Evolutionary conservation across 148 eudicot genomes (phyloP), one percentile per base, ranked within the genome.

Genomic region (Suaeda aralocaspica): DNA sequence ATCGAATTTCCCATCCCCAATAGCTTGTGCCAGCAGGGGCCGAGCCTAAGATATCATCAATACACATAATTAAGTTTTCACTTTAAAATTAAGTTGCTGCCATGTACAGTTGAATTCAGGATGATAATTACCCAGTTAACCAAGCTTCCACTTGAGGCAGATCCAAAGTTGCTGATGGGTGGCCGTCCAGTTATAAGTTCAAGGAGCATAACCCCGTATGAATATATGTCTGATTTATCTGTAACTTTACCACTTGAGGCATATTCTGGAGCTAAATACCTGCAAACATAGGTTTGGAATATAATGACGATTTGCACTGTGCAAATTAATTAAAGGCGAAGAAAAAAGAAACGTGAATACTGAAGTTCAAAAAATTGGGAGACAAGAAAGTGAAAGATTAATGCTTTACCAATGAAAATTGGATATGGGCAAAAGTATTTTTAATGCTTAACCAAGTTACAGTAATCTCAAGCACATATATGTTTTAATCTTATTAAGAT

Each of bases 181-280:
- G 70, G 78, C 45, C 77, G 81, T 24, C 87, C 87, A 15, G 87
- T 81, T 5, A 84, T 81, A 28, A 84, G 83, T 73, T 84, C 87
- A 21, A 84, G 77, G 39, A 84, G 84, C 81, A 84, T 75, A 33
- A 84, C 84, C 0, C 87, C 87, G 59, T 78, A 84, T 12, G 87
- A 84, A 72, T 81, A 84, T 41, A 84, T 80, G 66, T 84, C 87
- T 14, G 85, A 74, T 60, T 79, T 84, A 58, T 81, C 77, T 0
- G 87, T 81, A 36, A 79, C 85, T 61, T 79, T 79, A 61, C 87
- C 87, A 41, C 87, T 84, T 44, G 84, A 68, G 41, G 82, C 85
- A 56, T 81, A 84, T 61, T 84, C 87, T 42, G 87, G 85, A 68
- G 83, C 84, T 36, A 84, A 51, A 45, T 84, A 84, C 45, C 84